phyloP scores from a whole-genome alignment of 2,329 filamentous ascomycete species.

The Fusarium setosum region DNA sequence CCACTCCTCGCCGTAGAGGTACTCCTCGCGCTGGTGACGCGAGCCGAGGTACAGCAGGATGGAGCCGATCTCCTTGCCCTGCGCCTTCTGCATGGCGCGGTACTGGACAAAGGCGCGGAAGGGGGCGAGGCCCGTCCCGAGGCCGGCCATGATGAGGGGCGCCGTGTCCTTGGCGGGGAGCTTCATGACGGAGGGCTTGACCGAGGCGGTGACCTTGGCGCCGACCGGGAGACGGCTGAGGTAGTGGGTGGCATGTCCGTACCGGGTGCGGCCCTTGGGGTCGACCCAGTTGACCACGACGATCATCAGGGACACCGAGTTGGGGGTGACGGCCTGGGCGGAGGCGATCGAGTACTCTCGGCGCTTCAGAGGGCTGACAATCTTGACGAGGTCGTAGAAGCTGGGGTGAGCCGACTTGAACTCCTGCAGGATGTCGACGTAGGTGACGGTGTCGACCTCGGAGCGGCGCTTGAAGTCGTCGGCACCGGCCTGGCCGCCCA shows the following conservation, averaged over 20 bases:
- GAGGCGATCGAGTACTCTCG: slow-evolving; percentile 99
- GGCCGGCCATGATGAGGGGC: slow-evolving; percentile 97
- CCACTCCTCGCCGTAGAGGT: slow-evolving; percentile 99
- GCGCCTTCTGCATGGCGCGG: slow-evolving; percentile 97
- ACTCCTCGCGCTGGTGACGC: slow-evolving; percentile 97
- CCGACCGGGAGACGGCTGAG: slow-evolving; percentile 82
- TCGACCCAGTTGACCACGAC: slow-evolving; percentile 98
- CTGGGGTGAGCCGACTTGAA: slow-evolving; percentile 89
- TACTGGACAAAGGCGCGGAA: slow-evolving; percentile 99
- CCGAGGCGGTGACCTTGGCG: slow-evolving; percentile 85
- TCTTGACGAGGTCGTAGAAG: slow-evolving; percentile 89
- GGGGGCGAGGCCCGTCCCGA: slow-evolving; percentile 97
- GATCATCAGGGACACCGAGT: slow-evolving; percentile 92
- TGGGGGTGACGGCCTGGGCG: slow-evolving; percentile 93
- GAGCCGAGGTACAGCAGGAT: slow-evolving; percentile 97
- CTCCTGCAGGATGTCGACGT: slow-evolving; percentile 88
- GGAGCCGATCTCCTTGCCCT: slow-evolving; percentile 92
- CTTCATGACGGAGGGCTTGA: slow-evolving; percentile 99
- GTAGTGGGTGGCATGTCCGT: slow-evolving; percentile 93
- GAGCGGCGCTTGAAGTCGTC: slow-evolving; percentile 91
- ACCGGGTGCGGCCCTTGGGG: slow-evolving; percentile 85
- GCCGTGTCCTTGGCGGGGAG: slow-evolving; percentile 88
- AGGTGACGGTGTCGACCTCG: slow-evolving; percentile 92
- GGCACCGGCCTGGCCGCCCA: slow-evolving; percentile 83
- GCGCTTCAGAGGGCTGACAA: slow-evolving; percentile 92